These are phyloP conservation scores for Albizia julibrissin DNA, from an alignment of 306 rosid species.

Conservation along the genomic window DNA sequence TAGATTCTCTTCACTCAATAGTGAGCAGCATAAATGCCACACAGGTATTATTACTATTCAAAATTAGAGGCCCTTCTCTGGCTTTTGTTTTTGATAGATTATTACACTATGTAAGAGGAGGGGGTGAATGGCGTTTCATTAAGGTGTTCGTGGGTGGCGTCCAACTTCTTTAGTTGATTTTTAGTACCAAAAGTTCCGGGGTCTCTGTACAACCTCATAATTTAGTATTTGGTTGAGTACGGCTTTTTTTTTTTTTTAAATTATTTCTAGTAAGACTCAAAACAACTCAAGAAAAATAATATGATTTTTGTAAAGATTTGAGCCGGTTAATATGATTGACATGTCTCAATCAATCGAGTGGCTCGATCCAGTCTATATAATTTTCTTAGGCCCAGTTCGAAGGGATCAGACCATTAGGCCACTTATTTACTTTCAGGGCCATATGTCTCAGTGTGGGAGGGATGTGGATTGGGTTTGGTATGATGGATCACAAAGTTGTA, in stretches of 20 bases:
- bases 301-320: background rate
- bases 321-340: background rate
- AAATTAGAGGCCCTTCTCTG: background rate
- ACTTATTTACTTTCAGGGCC: background rate
- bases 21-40: conserved; percentile 37
- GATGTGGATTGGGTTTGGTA: no score
- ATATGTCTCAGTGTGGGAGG: no score
- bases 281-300: background rate
- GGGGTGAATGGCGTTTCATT: conserved; percentile 6
- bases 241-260: background rate
- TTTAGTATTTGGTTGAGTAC: background rate
- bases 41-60: conserved; percentile 55
- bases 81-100: conserved; percentile 17
- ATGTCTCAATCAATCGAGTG: background rate
- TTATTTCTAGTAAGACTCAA: background rate
- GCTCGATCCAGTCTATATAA: background rate
- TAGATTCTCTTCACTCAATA: conserved; percentile 55
- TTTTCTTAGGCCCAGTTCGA: background rate
- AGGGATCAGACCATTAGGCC: no score
- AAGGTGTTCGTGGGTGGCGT: background rate
- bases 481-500: background rate
- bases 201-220: background rate
- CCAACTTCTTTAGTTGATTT: background rate
- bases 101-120: background rate
- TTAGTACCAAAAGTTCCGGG: background rate